These are phyloP conservation scores for Clavulina sp. DNA, from an alignment of 768 basidiomycete species.

Conservation along the genomic window DNA sequence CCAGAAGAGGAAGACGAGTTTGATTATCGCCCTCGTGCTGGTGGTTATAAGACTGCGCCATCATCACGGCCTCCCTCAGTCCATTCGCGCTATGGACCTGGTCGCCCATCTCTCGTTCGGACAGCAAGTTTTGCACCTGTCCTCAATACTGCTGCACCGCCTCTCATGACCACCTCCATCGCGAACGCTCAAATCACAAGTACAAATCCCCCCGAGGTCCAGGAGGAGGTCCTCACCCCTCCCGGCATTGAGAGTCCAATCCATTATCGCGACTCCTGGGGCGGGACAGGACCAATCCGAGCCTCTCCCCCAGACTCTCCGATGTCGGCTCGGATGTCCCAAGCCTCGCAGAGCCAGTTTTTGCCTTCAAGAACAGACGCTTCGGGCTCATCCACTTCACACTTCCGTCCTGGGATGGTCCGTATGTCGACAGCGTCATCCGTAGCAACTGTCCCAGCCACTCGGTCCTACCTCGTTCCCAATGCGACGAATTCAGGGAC, in stretches of 20 bases:
- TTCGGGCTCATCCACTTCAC: too few species aligned
- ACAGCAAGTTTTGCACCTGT: neutral
- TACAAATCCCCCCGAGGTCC: neutral
- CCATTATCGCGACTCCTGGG: too few species aligned
- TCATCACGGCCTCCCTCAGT: neutral
- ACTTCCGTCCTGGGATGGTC: too few species aligned
- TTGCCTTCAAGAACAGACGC: too few species aligned
- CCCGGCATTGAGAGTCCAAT: too few species aligned
- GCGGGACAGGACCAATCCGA: too few species aligned
- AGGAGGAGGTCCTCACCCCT: neutral
- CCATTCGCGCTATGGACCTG: neutral
- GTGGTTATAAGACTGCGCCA: neutral
- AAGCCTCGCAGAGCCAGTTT: too few species aligned
- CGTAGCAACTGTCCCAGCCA: too few species aligned
- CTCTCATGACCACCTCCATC: neutral
- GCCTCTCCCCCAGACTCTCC: neutral
- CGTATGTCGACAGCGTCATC: too few species aligned
- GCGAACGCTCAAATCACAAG: neutral
- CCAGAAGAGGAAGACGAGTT: neutral
- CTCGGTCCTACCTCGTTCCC: too few species aligned
- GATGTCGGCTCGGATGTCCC: neutral
- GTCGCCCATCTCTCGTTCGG: neutral
- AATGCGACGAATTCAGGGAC: too few species aligned
- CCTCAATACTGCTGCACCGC: neutral
- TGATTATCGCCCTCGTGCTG: too few species aligned